A percentile compares a stretch with the other conserved stretches of the same genome.
phyloP scores from a whole-genome alignment of 2,329 filamentous ascomycete species.

The Leptographium flavum region DNA sequence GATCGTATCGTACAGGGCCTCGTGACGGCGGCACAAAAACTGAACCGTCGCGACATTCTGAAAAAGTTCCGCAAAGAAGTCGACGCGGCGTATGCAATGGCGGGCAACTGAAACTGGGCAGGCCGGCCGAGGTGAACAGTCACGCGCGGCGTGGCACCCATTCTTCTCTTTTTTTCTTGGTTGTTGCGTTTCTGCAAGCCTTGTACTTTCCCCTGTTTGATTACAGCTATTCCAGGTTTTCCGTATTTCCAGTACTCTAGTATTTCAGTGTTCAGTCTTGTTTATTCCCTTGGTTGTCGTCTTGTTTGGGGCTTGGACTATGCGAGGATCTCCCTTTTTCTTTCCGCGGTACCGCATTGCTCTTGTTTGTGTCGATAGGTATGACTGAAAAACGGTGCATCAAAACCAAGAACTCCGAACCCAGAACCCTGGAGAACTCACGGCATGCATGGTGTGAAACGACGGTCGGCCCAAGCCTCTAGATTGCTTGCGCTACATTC shows the following conservation, averaged over 20 bases:
- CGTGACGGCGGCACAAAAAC: constrained; percentile 57
- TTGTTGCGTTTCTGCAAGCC: neutral
- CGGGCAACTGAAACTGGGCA: constrained; percentile 2
- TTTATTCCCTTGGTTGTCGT: neutral
- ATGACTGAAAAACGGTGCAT: no score
- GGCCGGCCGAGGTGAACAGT: no score
- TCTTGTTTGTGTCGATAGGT: neutral
- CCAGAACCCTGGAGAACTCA: no score
- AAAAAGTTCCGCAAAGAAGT: constrained; percentile 48
- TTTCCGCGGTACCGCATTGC: neutral
- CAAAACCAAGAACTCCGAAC: no score
- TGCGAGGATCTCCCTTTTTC: neutral
- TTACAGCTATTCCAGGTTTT: neutral
- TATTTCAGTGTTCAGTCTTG: neutral
- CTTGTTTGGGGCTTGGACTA: neutral
- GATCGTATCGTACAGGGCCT: constrained; percentile 35
- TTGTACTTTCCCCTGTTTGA: neutral
- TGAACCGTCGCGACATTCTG: constrained; percentile 55
- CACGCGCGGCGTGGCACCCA: no score
- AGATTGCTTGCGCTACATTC: neutral
- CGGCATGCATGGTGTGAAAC: no score
- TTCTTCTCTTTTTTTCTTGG: neutral
- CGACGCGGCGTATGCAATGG: constrained; percentile 39
- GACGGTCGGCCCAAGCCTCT: no score
- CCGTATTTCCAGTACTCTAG: no score